phyloP scores from a whole-genome alignment of 305 asterid genomes.

The Fraxinus albicans region DNA sequence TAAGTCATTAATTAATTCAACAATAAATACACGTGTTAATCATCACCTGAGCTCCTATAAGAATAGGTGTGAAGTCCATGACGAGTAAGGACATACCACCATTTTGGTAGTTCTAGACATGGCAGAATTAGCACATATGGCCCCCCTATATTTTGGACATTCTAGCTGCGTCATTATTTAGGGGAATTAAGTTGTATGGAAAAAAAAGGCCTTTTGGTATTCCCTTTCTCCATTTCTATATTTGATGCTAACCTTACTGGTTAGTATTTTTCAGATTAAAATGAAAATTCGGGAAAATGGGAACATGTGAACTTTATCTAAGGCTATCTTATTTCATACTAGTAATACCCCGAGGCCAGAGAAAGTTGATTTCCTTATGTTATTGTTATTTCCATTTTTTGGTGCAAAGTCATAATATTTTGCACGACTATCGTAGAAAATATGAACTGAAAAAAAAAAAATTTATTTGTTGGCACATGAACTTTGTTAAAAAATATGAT shows the following conservation, averaged over 20 bases:
- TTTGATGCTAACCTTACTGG: background rate
- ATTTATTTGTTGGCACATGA: background rate
- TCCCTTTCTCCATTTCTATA: background rate
- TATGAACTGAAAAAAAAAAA: background rate
- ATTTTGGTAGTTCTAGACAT: background rate
- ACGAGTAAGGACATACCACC: background rate
- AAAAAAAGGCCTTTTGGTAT: background rate
- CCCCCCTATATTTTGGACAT: background rate
- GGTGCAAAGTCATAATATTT: background rate
- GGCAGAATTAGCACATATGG: background rate
- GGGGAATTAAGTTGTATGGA: background rate
- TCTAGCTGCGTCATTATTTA: background rate
- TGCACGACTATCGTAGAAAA: background rate
- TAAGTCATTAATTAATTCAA: background rate
- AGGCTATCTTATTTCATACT: background rate
- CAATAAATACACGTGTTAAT: background rate
- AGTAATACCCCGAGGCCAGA: background rate
- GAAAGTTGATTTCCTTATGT: background rate
- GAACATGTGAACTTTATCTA: background rate
- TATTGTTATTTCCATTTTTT: background rate
- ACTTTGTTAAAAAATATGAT: background rate
- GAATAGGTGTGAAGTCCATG: background rate
- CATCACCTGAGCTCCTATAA: background rate
- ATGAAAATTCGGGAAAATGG: background rate
- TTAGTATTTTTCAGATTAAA: background rate